phyloP scores from a whole-genome alignment of 257 asterid species.

The Plantago elongata region DNA sequence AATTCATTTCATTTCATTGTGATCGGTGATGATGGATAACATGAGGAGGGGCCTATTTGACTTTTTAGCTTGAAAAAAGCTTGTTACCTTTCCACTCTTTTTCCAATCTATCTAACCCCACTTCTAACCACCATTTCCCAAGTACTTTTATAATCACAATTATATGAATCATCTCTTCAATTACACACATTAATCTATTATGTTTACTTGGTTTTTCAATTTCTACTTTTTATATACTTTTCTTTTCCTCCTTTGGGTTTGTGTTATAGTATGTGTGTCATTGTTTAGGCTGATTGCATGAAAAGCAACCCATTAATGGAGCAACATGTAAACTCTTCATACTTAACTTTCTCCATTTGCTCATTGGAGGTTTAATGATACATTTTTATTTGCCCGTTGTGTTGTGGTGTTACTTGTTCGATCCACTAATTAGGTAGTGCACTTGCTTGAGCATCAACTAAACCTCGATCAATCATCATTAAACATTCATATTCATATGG shows the following conservation, averaged over 20 bases:
- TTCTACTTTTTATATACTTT: background rate
- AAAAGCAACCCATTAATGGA: slow-evolving; percentile 41
- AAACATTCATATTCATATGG: too few species aligned
- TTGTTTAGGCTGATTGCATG: slow-evolving; percentile 38
- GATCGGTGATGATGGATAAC: slow-evolving; percentile 44
- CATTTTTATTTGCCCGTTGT: too few species aligned
- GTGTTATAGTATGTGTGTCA: slow-evolving; percentile 20
- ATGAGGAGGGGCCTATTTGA: slow-evolving; percentile 62
- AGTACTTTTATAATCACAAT: slow-evolving; percentile 33
- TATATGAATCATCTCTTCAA: slow-evolving; percentile 66
- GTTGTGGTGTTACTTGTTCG: slow-evolving; percentile 16
- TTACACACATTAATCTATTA: slow-evolving; percentile 59
- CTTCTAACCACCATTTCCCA: slow-evolving; percentile 71
- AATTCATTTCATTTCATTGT: slow-evolving; percentile 50
- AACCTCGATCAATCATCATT: background rate
- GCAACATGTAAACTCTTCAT: slow-evolving; percentile 14
- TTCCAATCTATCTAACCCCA: slow-evolving; percentile 56
- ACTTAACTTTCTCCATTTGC: background rate
- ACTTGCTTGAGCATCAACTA: slow-evolving; percentile 22
- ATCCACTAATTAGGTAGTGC: slow-evolving; percentile 9
- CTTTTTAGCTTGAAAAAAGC: slow-evolving; percentile 76
- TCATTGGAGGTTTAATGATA: slow-evolving; percentile 16
- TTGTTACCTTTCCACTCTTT: slow-evolving; percentile 59
- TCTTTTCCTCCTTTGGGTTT: slow-evolving; percentile 21
- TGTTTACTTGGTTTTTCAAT: slow-evolving; percentile 39